Percentiles rank a stretch among this genome's conserved stretches.
These are phyloP conservation scores for Neopestalotiopsis sp. DNA, from an alignment of 2,329 filamentous ascomycete species.

Conservation along the genomic window DNA sequence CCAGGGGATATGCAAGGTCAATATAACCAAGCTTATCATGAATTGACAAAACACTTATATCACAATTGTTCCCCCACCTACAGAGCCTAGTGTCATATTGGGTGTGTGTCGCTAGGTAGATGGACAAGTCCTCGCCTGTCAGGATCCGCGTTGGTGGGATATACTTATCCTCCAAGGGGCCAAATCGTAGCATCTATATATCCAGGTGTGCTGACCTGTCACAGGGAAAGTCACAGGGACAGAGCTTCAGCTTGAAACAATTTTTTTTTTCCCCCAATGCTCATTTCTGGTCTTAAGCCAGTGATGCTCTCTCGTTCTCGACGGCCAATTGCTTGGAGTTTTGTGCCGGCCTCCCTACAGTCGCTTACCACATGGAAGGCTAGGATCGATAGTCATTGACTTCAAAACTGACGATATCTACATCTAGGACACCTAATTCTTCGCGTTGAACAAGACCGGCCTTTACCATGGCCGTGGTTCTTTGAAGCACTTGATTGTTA, in stretches of 20 bases:
- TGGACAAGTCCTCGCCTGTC: background rate
- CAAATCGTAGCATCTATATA: background rate
- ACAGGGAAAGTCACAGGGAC: constrained; percentile 1
- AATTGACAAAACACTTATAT: background rate
- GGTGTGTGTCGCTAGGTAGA: background rate
- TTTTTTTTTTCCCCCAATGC: background rate
- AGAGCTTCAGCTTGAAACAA: background rate
- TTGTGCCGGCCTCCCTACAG: too few species aligned
- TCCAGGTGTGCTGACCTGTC: constrained; percentile 6
- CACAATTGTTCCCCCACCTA: background rate
- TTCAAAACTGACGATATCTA: too few species aligned
- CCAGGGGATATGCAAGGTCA: background rate
- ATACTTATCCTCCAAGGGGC: constrained; percentile 2
- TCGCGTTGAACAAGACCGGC: too few species aligned
- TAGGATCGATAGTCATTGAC: too few species aligned
- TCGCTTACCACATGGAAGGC: too few species aligned
- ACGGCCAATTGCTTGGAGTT: background rate
- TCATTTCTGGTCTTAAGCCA: background rate
- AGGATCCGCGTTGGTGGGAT: background rate
- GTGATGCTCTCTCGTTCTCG: background rate
- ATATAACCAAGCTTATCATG: background rate
- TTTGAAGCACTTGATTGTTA: background rate
- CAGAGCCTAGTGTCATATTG: background rate
- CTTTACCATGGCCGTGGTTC: too few species aligned
- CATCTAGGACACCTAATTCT: too few species aligned